Percentiles rank a stretch among this genome's conserved stretches.
These are phyloP conservation scores for Irpex sp. DNA, from an alignment of 1,284 basidiomycete genomes.

Conservation along the genomic window DNA sequence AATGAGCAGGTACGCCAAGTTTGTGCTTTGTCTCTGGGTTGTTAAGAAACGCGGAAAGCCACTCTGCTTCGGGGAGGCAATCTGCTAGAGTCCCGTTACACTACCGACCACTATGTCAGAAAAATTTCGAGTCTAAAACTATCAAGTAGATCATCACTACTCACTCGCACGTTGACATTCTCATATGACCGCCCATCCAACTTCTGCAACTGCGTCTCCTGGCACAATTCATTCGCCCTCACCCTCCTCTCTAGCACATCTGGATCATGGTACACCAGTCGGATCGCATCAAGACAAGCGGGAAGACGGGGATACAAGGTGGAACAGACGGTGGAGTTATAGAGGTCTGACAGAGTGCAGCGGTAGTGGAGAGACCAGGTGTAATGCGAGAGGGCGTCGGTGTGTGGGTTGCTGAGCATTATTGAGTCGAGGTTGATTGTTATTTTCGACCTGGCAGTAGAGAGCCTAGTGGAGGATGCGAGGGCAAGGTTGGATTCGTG, in stretches of 20 bases:
- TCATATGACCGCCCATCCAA: background rate
- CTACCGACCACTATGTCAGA: background rate
- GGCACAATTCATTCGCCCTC: slow-evolving; percentile 7
- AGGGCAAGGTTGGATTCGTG: slow-evolving; percentile 25
- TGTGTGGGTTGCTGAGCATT: slow-evolving; percentile 28
- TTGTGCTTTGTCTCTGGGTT: slow-evolving; percentile 13
- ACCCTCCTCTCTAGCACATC: slow-evolving; percentile 14
- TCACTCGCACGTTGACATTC: slow-evolving; percentile 7
- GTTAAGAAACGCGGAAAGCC: slow-evolving; percentile 20
- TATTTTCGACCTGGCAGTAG: too few species aligned
- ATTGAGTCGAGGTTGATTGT: slow-evolving; percentile 21
- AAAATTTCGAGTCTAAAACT: too few species aligned
- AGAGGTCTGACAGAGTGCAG: slow-evolving; percentile 20
- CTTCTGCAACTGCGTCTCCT: background rate
- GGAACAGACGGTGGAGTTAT: slow-evolving; percentile 24
- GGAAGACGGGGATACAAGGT: slow-evolving; percentile 20
- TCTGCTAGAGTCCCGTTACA: slow-evolving; percentile 6
- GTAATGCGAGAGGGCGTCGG: slow-evolving; percentile 23
- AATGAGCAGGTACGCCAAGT: slow-evolving; percentile 20
- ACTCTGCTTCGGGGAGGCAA: slow-evolving; percentile 3
- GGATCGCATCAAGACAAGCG: slow-evolving; percentile 23
- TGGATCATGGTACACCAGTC: slow-evolving; percentile 19
- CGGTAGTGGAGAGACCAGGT: slow-evolving; percentile 24
- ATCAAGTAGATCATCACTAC: slow-evolving; percentile 1
- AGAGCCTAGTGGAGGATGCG: background rate